phyloP scores from a whole-genome alignment of 805 yeast genomes.

The Metschnikowia gelsemii region DNA sequence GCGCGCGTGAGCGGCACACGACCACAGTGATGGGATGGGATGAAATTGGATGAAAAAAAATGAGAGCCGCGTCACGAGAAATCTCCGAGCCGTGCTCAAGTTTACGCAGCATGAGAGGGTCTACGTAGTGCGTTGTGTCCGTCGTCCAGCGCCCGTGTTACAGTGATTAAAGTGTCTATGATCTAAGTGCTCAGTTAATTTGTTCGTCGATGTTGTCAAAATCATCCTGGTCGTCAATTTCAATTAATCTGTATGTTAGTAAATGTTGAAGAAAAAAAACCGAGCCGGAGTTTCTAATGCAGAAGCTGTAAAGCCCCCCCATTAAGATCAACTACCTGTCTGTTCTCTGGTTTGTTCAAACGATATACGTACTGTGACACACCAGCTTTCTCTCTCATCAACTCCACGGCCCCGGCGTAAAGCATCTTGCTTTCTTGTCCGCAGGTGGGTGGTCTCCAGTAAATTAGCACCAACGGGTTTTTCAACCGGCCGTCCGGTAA shows the following conservation, averaged over 20 bases:
- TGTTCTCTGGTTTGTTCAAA: not conserved
- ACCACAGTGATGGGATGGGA: no score
- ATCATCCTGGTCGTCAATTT: conserved; percentile 68
- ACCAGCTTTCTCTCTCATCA: conserved; percentile 74
- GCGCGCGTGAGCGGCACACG: conserved; percentile 14
- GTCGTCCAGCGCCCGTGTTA: no score
- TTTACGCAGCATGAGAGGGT: conserved; percentile 3
- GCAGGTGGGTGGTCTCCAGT: conserved; percentile 86
- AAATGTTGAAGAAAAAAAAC: not conserved
- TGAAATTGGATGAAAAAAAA: no score
- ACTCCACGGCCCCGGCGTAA: conserved; percentile 87
- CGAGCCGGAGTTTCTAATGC: not conserved
- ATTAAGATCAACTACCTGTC: no score
- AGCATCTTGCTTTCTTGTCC: conserved; percentile 81
- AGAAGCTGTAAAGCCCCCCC: no score
- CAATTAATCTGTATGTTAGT: conserved; percentile 48
- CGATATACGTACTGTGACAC: conserved; percentile 51
- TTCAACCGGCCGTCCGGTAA: conserved; percentile 69
- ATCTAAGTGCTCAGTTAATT: conserved; percentile 10
- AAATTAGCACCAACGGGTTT: conserved; percentile 75
- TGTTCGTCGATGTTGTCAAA: conserved; percentile 54
- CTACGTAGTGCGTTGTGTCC: conserved; percentile 2
- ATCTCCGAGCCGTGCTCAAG: conserved; percentile 2
- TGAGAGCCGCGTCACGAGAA: conserved; percentile 5
- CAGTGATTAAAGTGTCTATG: not conserved